Evolutionary conservation across 2,329 filamentous ascomycete genomes (phyloP).

Genomic region (Pezicula rhizophila): DNA sequence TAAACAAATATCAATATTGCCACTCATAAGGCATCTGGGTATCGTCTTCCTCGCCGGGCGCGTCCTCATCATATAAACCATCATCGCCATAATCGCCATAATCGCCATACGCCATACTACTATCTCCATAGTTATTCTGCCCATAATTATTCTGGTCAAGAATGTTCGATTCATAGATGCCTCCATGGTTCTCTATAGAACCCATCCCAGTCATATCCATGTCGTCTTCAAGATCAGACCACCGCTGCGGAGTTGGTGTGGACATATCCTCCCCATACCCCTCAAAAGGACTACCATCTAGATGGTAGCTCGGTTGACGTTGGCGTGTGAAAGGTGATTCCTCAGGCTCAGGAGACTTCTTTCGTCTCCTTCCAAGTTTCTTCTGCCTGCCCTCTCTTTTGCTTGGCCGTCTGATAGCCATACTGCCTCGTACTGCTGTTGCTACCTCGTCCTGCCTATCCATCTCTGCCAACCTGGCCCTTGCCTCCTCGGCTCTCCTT

Average conservation of each 20-base stretch:
- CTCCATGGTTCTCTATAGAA: neutral
- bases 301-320: neutral
- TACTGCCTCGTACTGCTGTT: neutral
- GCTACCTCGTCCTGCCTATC: slow-evolving; percentile 10
- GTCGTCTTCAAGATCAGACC: slow-evolving; percentile 1
- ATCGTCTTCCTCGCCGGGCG: slow-evolving; percentile 9
- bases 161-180: neutral
- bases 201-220: neutral
- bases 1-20: neutral
- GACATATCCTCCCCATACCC: neutral
- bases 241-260: neutral
- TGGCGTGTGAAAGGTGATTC: too few relatives aligned
- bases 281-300: neutral
- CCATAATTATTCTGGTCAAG: neutral
- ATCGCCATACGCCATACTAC: neutral
- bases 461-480: slow-evolving; percentile 15
- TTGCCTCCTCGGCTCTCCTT: slow-evolving; percentile 6
- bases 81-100: slow-evolving; percentile 4
- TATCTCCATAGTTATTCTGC: neutral
- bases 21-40: slow-evolving; percentile 16
- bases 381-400: slow-evolving; percentile 1
- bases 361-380: neutral
- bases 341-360: neutral
- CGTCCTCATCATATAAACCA: slow-evolving; percentile 7
- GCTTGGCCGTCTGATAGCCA: slow-evolving; percentile 1